Conservation (phyloP, 441 rosid species). For the Mallotus japonicus region DNA sequence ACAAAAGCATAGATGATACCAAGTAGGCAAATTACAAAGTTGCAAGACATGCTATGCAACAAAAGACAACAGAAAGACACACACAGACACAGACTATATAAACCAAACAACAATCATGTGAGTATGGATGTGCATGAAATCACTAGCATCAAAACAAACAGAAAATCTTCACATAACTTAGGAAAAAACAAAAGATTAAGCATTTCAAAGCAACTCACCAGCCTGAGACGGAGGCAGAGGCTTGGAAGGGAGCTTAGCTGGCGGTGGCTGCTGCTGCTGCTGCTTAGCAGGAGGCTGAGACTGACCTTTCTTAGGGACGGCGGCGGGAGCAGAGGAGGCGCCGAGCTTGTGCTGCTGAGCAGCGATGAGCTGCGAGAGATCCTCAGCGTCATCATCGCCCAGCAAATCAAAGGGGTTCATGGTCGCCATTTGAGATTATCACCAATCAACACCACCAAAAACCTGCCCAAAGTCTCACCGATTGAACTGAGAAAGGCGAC, state of each 20-base stretch:
- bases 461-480: background rate
- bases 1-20: background rate
- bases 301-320: constrained; percentile 35
- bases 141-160: no score
- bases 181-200: background rate
- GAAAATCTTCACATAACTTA: no score
- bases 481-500: background rate
- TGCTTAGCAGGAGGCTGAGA: constrained; percentile 33
- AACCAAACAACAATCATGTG: no score
- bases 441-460: background rate
- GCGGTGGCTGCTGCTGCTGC: constrained; percentile 25
- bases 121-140: no score
- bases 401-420: constrained; percentile 71
- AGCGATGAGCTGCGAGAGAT: constrained; percentile 47
- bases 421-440: constrained; percentile 51
- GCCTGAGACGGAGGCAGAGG: constrained; percentile 72
- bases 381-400: constrained; percentile 74
- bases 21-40: background rate
- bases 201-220: constrained; percentile 34
- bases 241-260: constrained; percentile 59
- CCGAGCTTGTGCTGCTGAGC: constrained; percentile 15
- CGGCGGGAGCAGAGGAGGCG: background rate
- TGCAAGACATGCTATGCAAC: no score
- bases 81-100: no score
- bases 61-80: no score